Base-by-base conservation (phyloP, 2,329 filamentous ascomycete species). In the Colletotrichum plurivorum region DNA sequence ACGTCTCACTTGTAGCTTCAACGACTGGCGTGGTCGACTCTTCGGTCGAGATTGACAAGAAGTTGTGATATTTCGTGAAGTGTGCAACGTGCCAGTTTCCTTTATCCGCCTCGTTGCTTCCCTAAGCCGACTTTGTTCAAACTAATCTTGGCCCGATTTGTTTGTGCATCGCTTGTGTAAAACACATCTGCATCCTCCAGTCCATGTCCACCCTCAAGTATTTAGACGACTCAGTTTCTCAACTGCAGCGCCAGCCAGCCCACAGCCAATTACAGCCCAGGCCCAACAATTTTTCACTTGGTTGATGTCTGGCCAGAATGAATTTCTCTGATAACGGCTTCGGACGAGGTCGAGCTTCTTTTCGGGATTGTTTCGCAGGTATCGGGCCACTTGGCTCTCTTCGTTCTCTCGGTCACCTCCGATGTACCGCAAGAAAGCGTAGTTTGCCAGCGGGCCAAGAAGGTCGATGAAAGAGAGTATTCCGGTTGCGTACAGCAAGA, bases 371-470 rank as follows among this genome's bases (percentile, higher is more conserved):
- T 83, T 81, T 43, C 80, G 80, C 18, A 80, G 81, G 73, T 90
- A 90, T 5, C 87, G 82, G 54, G 83, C 80, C 56, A 81, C 81
- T 73, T 89, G 87, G 59, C 79, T 80, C 22, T 78, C 78, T 71
- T 89, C 87, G 41, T 84, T 88, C 74, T 87, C 76, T 67, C 82
- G 84, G 73, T 89, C 87, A 5, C 88, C 88, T 12, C 88, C 85
- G 10, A 88, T 79, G 71, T 81, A 85, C 56, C 88, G 84, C 18
- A 90, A 81, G 81, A 87, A 90, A 18, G 84, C 63, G 77, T 90
- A 90, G 75, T 90, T 90, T 9, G 86, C 84, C 3, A 88, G 57
- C 0, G 87, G 86, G 0, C 88, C 88, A 2, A 90, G 78, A 1
- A 89, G 76, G 22, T 86, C 83, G 25, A 89, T 74, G 0, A 87